These are phyloP conservation scores for Aphanoascus verrucosus DNA, from an alignment of 2,329 filamentous ascomycete species.

Conservation along the genomic window DNA sequence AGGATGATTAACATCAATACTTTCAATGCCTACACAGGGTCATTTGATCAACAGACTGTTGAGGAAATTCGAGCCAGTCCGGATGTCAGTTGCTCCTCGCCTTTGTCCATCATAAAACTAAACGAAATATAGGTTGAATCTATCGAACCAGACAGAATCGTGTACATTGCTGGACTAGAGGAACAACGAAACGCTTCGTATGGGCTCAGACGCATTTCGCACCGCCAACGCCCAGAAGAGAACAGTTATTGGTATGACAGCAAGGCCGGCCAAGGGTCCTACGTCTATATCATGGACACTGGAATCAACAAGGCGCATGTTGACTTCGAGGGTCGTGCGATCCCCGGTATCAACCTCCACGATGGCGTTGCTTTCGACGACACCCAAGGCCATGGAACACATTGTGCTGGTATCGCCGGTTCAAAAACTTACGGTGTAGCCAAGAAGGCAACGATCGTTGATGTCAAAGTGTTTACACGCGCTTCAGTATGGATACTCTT, in stretches of 20 bases:
- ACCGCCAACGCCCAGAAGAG: constrained; percentile 78
- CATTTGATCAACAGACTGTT: constrained; percentile 87
- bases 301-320: constrained; percentile 89
- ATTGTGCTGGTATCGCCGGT: constrained; percentile 95
- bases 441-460: constrained; percentile 94
- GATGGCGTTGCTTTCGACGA: constrained; percentile 72
- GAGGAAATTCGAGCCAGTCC: constrained; percentile 89
- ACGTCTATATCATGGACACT: constrained; percentile 97
- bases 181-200: constrained; percentile 87
- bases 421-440: constrained; percentile 99
- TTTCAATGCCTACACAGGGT: constrained; percentile 83
- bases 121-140: constrained; percentile 64
- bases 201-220: constrained; percentile 96
- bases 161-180: constrained; percentile 58
- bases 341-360: constrained; percentile 96
- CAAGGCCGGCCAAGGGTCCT: constrained; percentile 90
- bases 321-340: constrained; percentile 91
- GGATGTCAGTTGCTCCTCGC: constrained; percentile 61
- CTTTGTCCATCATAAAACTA: neutral
- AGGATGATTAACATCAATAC: constrained; percentile 54
- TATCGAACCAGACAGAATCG: constrained; percentile 88
- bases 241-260: constrained; percentile 95
- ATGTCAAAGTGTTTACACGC: constrained; percentile 83
- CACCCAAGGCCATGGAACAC: constrained; percentile 96
- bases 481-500: neutral